Evolutionary conservation across 371 early-diverging fungal species (phyloP).

Genomic region (Mucor ambiguus): DNA sequence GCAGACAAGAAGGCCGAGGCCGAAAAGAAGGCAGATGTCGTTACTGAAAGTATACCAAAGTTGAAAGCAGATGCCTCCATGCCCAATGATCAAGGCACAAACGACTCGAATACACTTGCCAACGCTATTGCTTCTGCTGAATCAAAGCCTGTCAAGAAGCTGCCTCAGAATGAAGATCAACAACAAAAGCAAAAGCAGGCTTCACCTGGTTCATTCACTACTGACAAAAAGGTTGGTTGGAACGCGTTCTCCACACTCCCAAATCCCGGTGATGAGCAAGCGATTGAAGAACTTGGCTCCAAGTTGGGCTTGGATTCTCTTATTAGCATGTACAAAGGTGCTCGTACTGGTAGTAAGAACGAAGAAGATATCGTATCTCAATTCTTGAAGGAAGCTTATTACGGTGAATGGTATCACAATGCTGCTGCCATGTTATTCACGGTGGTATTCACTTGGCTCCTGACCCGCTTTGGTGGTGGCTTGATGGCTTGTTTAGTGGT

Average conservation of each 20-base stretch:
- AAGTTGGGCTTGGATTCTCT: constrained; percentile 25
- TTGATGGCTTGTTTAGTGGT: constrained; percentile 44
- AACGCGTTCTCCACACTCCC: constrained; percentile 38
- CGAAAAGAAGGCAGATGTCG: constrained; percentile 23
- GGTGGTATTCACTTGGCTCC: constrained; percentile 38
- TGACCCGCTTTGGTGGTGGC: constrained; percentile 39
- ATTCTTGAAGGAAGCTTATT: constrained; percentile 39
- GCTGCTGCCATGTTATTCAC: constrained; percentile 36
- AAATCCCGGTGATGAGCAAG: constrained; percentile 36
- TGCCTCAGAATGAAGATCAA: neutral
- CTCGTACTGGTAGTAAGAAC: constrained; percentile 9
- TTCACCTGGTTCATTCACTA: constrained; percentile 19
- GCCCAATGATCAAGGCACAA: constrained; percentile 28
- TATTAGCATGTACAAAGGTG: constrained; percentile 23
- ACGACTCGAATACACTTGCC: constrained; percentile 12
- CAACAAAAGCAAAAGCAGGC: neutral
- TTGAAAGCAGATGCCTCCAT: constrained; percentile 14
- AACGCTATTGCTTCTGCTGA: constrained; percentile 23
- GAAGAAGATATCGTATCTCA: constrained; percentile 29
- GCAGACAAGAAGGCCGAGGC: constrained; percentile 24
- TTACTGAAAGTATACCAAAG: constrained; percentile 22
- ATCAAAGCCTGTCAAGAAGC: constrained; percentile 18
- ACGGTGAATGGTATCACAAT: constrained; percentile 46
- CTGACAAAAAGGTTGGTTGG: constrained; percentile 34
- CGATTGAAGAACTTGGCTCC: constrained; percentile 13